Evolutionary conservation across 2,329 filamentous ascomycete genomes (phyloP).

Genomic region (Cytospora leucostoma): DNA sequence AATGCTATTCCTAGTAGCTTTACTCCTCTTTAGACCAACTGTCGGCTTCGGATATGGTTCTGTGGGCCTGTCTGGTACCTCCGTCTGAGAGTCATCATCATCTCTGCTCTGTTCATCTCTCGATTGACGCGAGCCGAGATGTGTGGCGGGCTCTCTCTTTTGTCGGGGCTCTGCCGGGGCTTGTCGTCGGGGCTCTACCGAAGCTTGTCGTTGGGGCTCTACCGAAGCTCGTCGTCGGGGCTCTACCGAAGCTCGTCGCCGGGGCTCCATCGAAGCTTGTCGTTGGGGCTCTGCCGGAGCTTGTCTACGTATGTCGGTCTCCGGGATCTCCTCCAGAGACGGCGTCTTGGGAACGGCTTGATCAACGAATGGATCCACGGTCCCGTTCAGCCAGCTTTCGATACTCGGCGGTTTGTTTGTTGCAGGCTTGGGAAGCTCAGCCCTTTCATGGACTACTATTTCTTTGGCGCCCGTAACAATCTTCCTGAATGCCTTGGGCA

Average conservation of each 20-base stretch:
- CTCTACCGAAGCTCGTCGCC: too few relatives aligned
- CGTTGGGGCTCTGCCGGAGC: conserved; percentile 32
- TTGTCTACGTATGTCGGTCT: conserved; percentile 36
- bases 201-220: too few relatives aligned
- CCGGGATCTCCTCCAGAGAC: conserved; percentile 40
- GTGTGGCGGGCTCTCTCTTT: conserved; percentile 27
- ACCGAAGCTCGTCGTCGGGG: too few relatives aligned
- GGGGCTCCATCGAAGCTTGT: too few relatives aligned
- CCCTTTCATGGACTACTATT: conserved; percentile 63
- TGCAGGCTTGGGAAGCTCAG: conserved; percentile 55
- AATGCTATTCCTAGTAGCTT: conserved; percentile 53
- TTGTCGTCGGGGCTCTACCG: conserved; percentile 29
- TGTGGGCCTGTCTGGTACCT: conserved; percentile 7
- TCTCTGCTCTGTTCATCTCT: neutral
- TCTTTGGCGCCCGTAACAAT: conserved; percentile 66
- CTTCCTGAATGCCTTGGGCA: conserved; percentile 66
- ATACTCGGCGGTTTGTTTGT: conserved; percentile 63
- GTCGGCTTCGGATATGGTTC: conserved; percentile 5
- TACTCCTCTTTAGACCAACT: conserved; percentile 53
- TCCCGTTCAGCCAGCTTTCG: conserved; percentile 65
- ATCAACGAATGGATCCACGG: conserved; percentile 64
- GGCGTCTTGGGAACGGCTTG: conserved; percentile 36
- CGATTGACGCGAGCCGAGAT: neutral
- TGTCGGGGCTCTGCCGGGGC: conserved; percentile 32
- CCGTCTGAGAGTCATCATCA: conserved; percentile 20